These are phyloP conservation scores for Bauhinia variegata DNA, from an alignment of 306 rosid genomes.

Conservation along the genomic window DNA sequence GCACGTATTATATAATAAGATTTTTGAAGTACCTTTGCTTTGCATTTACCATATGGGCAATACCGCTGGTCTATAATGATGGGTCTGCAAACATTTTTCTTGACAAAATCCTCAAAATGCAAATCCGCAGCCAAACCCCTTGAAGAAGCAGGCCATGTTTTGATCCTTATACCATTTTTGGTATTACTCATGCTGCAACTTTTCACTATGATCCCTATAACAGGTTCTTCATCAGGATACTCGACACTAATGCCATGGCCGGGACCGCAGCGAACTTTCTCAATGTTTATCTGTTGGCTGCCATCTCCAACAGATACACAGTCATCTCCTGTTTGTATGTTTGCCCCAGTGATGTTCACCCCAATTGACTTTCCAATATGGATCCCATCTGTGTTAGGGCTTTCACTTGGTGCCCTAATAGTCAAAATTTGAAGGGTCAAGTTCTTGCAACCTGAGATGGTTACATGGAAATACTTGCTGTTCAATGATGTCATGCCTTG, in stretches of 20 bases:
- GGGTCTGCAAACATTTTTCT: conserved; percentile 25
- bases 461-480: conserved; percentile 34
- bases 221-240: conserved; percentile 34
- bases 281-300: conserved; percentile 20
- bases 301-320: conserved; percentile 40
- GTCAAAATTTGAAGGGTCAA: conserved; percentile 14
- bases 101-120: conserved; percentile 25
- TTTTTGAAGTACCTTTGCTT: not conserved
- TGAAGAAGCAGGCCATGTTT: conserved; percentile 35
- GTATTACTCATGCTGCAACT: conserved; percentile 22
- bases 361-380: conserved; percentile 24
- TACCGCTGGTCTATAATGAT: conserved; percentile 31
- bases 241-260: conserved; percentile 40
- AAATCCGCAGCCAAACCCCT: conserved; percentile 2
- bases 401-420: conserved; percentile 25
- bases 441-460: conserved; percentile 13
- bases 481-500: conserved; percentile 12
- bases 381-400: conserved; percentile 40
- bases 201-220: conserved; percentile 3
- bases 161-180: too few species aligned
- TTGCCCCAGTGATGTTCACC: conserved; percentile 11
- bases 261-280: conserved; percentile 23
- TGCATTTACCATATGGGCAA: conserved; percentile 33
- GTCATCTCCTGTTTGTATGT: conserved; percentile 34
- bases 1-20: too few species aligned